A percentile compares a stretch with the other conserved stretches of the same genome.
phyloP scores from a whole-genome alignment of 78 protist genomes.

The Dictyostelium firmibasis region DNA sequence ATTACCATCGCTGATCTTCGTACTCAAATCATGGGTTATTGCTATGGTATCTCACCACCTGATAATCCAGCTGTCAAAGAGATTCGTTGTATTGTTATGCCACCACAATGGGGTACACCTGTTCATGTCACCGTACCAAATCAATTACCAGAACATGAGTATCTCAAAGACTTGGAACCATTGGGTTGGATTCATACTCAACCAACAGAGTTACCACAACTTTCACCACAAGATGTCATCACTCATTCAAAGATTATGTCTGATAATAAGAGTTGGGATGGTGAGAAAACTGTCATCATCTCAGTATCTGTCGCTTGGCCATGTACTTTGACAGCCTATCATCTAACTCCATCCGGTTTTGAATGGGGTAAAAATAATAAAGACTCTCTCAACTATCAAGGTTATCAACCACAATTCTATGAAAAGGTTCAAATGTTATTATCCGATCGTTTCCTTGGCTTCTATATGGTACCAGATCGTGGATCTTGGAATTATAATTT shows the following conservation, averaged over 20 bases:
- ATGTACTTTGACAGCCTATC: conserved; percentile 95
- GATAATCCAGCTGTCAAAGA: conserved; percentile 98
- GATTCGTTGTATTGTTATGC: conserved; percentile 97
- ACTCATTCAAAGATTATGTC: conserved; percentile 92
- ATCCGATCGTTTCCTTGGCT: conserved; percentile 94
- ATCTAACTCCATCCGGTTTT: conserved; percentile 93
- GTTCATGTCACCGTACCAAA: conserved; percentile 93
- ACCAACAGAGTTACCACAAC: conserved; percentile 97
- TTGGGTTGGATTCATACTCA: conserved; percentile 99
- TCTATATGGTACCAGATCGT: conserved; percentile 98
- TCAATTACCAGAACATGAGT: conserved; percentile 95
- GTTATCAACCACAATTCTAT: conserved; percentile 92
- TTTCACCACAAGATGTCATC: conserved; percentile 96
- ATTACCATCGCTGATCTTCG: conserved; percentile 96
- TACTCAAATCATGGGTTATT: conserved; percentile 97
- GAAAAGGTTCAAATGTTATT: conserved; percentile 97
- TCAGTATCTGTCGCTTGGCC: conserved; percentile 96
- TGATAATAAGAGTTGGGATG: conserved; percentile 95
- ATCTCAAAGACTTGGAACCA: conserved; percentile 97
- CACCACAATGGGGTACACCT: conserved; percentile 99
- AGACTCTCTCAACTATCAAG: conserved; percentile 90
- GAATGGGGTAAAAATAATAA: conserved; percentile 97
- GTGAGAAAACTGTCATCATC: conserved; percentile 90
- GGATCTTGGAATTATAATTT: conserved; percentile 99
- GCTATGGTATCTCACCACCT: conserved; percentile 97